These are phyloP conservation scores for Besnoitia besnoiti DNA, from an alignment of 169 alveolate species.

Conservation along the genomic window DNA sequence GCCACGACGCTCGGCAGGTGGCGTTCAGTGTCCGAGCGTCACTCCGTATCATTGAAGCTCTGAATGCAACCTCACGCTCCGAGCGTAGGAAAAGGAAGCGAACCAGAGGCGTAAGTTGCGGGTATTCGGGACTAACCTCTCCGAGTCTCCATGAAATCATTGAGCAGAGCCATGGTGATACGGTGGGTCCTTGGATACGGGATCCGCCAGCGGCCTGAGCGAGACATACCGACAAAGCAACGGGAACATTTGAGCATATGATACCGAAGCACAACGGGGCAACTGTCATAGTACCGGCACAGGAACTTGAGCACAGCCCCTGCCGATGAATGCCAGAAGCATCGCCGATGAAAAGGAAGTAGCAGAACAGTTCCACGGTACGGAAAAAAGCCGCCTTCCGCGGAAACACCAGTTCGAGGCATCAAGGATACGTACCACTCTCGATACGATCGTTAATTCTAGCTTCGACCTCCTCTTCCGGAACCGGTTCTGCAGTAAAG, in stretches of 20 bases:
- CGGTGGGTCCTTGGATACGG: neutral
- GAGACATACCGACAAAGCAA: neutral
- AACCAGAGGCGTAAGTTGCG: too few relatives aligned
- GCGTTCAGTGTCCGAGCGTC: too few relatives aligned
- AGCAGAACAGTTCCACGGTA: neutral
- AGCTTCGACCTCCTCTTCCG: neutral
- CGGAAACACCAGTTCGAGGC: neutral
- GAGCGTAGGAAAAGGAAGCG: too few relatives aligned
- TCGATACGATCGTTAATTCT: neutral
- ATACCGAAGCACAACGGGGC: too few relatives aligned
- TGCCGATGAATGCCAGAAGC: neutral
- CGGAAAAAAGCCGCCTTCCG: neutral
- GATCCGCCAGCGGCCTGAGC: slow-evolving; percentile 31
- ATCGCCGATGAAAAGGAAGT: neutral
- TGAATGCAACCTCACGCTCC: too few relatives aligned
- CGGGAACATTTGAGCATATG: too few relatives aligned
- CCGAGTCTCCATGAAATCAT: neutral
- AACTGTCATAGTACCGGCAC: too few relatives aligned
- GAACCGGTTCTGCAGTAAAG: neutral
- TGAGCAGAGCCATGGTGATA: neutral
- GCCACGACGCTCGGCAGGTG: too few relatives aligned
- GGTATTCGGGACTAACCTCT: neutral
- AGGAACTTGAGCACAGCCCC: too few relatives aligned
- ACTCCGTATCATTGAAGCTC: too few relatives aligned
- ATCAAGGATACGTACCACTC: neutral